phyloP scores from a whole-genome alignment of 176 grass and related monocot species.

The Themeda triandra region DNA sequence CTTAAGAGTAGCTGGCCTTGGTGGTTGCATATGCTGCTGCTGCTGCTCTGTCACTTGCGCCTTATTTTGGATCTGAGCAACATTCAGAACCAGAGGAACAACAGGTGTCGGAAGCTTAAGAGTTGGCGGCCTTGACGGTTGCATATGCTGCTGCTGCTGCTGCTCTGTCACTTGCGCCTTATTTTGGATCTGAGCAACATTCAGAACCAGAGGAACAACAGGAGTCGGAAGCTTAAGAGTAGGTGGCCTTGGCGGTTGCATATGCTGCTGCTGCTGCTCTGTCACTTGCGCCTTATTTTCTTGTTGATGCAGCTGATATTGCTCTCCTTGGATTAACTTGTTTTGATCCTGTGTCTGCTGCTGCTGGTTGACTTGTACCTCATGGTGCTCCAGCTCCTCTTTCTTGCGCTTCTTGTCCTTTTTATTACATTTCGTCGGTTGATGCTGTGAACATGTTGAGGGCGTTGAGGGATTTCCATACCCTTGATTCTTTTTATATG shows the following conservation, averaged over 20 bases:
- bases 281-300: background rate
- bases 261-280: background rate
- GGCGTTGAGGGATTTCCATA: background rate
- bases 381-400: constrained; percentile 9
- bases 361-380: background rate
- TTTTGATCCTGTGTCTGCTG: background rate
- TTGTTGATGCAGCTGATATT: background rate
- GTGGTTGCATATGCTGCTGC: too few relatives aligned
- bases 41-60: too few relatives aligned
- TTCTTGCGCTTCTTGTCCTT: constrained; percentile 36
- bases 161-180: background rate
- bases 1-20: too few relatives aligned
- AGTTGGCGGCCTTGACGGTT: background rate
- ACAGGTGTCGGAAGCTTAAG: constrained; percentile 9
- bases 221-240: constrained; percentile 8
- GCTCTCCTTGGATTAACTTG: background rate
- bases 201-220: background rate
- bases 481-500: constrained; percentile 14
- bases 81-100: constrained; percentile 9
- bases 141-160: background rate
- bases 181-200: constrained; percentile 1
- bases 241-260: background rate
- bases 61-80: background rate
- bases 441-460: background rate
- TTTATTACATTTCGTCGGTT: background rate